Evolutionary conservation across 1,284 basidiomycete species (phyloP), one percentile per base, ranked within the genome.

Genomic region (Rhodotorula sp.): DNA sequence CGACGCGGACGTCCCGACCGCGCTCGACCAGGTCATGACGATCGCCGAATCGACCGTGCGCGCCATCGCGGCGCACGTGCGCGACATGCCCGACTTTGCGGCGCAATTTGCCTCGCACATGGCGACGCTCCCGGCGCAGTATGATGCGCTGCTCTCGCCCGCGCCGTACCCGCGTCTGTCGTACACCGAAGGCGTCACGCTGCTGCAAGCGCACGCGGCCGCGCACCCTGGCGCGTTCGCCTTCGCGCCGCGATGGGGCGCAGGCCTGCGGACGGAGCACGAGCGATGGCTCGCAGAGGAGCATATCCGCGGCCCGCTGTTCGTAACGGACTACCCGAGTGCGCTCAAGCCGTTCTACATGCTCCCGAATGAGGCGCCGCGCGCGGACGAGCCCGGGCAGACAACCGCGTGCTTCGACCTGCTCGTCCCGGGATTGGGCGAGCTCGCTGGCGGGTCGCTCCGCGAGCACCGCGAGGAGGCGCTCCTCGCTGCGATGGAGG

Each of bases 391-490:
- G 17, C 6, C 55, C 34, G 48, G 54, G 22, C 77, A 80, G 66
- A 95, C 92, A 1, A 93, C 92, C 8, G 92, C 90, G 19, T 97
- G 95, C 82, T 97, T 99, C 79, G 96, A 99, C 81, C 85, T 99
- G 34, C 86, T 99, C 62, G 88, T 98, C 21, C 97, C 96, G 0
- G 82, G 86, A 21, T 83, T 95, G 0, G 96, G 96, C 13, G 96
- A 99, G 82, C 85, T 99, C 44, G 91, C 88, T 0, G 96, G 96
- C 8, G 96, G 96, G 1, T 94, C 91, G 34, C 83, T 98, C 39
- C 86, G 96, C 70, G 95, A 98, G 81, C 92, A 97, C 78, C 85
- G 92, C 34, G 77, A 85, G n/a, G 84, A 85, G 12, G 78, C 85
- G 15, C 83, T 97, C 44, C 80, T 84, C 66, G 79, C 78, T 22